These are phyloP conservation scores for Lentithecium fluviatile DNA, from an alignment of 495 filamentous ascomycete species.

Conservation along the genomic window DNA sequence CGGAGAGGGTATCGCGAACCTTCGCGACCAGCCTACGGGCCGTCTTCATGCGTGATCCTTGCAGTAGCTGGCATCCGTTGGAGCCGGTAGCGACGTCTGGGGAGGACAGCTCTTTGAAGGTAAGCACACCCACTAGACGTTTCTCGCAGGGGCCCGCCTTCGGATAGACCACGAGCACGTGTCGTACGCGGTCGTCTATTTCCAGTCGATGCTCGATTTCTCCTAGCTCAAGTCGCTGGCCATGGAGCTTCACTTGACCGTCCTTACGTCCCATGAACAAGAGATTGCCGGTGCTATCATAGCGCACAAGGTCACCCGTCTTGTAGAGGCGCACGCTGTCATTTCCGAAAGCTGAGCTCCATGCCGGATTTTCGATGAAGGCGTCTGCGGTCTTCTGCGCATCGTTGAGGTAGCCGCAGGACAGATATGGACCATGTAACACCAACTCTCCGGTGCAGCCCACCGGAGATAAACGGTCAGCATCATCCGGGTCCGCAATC, in stretches of 20 bases:
- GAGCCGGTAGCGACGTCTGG: neutral
- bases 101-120: neutral
- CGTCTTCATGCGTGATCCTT: neutral
- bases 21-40: neutral
- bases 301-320: slow-evolving; percentile 23
- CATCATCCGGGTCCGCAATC: slow-evolving; percentile 50
- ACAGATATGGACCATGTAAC: slow-evolving; percentile 16
- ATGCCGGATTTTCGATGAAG: slow-evolving; percentile 51
- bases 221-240: slow-evolving; percentile 21
- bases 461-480: slow-evolving; percentile 48
- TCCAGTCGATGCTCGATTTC: slow-evolving; percentile 31
- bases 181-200: slow-evolving; percentile 38
- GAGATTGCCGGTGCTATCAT: slow-evolving; percentile 18
- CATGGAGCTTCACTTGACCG: slow-evolving; percentile 26
- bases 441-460: slow-evolving; percentile 54
- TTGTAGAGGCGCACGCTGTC: slow-evolving; percentile 34
- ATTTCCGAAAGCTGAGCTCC: slow-evolving; percentile 27
- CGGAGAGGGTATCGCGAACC: slow-evolving; percentile 10
- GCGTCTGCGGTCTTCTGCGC: slow-evolving; percentile 46
- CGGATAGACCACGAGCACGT: slow-evolving; percentile 42
- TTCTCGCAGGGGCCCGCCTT: slow-evolving; percentile 1
- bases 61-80: neutral
- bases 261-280: slow-evolving; percentile 23
- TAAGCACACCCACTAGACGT: slow-evolving; percentile 5
- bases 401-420: slow-evolving; percentile 51